Evolutionary conservation across 2,329 filamentous ascomycete species (phyloP), one percentile per base, ranked within the genome.

Genomic region (Cordyceps cicadae): DNA sequence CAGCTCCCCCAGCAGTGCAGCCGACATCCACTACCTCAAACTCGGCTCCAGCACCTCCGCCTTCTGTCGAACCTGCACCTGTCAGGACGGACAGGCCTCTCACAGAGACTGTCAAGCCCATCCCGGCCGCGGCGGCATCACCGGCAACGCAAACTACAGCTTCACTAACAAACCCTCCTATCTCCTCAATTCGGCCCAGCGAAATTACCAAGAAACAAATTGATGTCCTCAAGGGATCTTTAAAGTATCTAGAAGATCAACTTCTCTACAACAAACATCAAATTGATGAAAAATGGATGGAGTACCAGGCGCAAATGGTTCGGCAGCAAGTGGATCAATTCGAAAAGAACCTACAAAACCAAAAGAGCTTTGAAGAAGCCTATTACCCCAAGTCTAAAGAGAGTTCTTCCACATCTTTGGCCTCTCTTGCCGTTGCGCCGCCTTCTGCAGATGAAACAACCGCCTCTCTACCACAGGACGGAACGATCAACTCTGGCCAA

Each of bases 151-250:
- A 50, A 37, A 50, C 59, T 15, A 39, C 64, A 64, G 48, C 29
- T 63, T 60, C 65, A 65, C 15, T 70, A 60, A 53, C 69, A 63
- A 66, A 67, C 48, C 76, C 79, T 14, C 81, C 79, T 3, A 74
- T 80, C 26, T 84, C 83, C n/a, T 85, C 83, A 7, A 86, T 86
- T 63, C 77, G 78, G 24, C 79, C 78, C 4, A 86, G 83, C 65
- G 80, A 83, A n/a, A 83, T 86, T 65, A 85, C 81, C 8, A 81
- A 75, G 67, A 82, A 80, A 64, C 83, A 86, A 65, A 77, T 86
- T 54, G 76, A 79, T 24, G 71, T 73, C 48, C 76, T 87, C 59
- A 77, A 76, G 46, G 66, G 68, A n/a, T 77, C 78, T n/a, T 74
- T 87, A 62, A 82, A 79, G 66, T 79, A 80, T 61, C 75, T 81